Evolutionary conservation across 2,329 filamentous ascomycete genomes (phyloP).

Genomic region (Microdochium bolleyi): DNA sequence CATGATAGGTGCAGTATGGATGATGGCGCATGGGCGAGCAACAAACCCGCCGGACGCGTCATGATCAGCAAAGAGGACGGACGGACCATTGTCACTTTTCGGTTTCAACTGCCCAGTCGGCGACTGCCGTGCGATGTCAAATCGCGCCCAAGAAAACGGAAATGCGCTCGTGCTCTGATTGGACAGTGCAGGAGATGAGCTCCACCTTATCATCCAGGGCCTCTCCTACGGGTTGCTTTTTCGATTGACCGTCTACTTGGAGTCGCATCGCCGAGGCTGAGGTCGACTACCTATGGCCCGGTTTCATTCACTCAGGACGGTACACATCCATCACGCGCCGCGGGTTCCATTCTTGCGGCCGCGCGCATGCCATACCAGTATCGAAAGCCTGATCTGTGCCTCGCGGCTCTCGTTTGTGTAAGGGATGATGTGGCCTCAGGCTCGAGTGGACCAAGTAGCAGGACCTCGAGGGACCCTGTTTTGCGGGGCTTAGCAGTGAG

Average conservation of each 20-base stretch:
- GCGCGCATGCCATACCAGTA: no score
- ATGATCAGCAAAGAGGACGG: neutral
- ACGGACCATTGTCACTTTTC: neutral
- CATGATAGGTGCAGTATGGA: neutral
- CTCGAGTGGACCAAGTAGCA: neutral
- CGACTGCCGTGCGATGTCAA: neutral
- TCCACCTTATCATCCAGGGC: no score
- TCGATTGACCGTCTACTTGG: neutral
- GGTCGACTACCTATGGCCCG: no score
- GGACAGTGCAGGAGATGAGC: slow-evolving; percentile 11
- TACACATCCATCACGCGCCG: no score
- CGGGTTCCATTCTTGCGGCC: no score
- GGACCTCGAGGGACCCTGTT: neutral
- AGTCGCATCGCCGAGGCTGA: no score
- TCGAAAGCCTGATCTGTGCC: no score
- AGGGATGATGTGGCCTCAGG: neutral
- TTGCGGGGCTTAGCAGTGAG: neutral
- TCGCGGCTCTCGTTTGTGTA: no score
- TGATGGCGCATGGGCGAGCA: neutral
- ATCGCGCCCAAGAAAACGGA: neutral
- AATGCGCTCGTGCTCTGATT: slow-evolving; percentile 20
- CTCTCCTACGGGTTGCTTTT: no score
- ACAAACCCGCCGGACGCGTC: slow-evolving; percentile 5
- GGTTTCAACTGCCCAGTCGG: neutral
- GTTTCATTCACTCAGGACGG: no score